phyloP scores from a whole-genome alignment of 2,329 filamentous ascomycete species.

The Thyridium curvatum region DNA sequence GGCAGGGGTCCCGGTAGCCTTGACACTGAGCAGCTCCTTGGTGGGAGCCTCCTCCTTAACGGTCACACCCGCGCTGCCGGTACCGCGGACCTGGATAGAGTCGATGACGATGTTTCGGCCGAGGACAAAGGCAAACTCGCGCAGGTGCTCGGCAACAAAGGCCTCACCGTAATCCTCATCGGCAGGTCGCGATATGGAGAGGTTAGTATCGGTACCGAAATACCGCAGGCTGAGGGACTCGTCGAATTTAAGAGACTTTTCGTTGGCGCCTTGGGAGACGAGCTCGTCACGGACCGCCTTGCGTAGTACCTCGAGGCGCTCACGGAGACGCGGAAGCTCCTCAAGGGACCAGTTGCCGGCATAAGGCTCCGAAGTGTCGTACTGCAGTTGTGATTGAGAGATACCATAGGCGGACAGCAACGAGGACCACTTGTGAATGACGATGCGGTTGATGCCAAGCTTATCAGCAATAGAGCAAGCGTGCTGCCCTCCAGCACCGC shows the following conservation, averaged over 20 bases:
- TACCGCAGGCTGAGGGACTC: conserved; percentile 40
- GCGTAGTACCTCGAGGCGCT: conserved; percentile 14
- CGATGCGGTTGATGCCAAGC: conserved; percentile 29
- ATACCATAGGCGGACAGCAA: conserved; percentile 38
- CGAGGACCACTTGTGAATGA: conserved; percentile 35
- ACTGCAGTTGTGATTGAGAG: conserved; percentile 30
- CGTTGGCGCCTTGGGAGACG: conserved; percentile 11
- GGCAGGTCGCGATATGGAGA: conserved; percentile 35
- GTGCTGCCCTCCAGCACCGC: conserved; percentile 66
- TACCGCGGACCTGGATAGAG: conserved; percentile 25
- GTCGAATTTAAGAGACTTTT: conserved; percentile 22
- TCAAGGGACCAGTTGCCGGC: conserved; percentile 12
- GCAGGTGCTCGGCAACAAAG: conserved; percentile 27
- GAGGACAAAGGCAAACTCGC: conserved; percentile 34
- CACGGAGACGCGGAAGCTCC: conserved; percentile 8
- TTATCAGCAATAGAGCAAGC: conserved; percentile 32
- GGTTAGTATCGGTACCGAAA: conserved; percentile 40
- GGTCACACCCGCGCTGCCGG: conserved; percentile 13
- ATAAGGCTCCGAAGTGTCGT: conserved; percentile 26
- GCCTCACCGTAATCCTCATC: conserved; percentile 27
- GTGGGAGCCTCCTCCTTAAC: conserved; percentile 8
- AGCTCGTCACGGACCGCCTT: conserved; percentile 21
- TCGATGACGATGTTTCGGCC: conserved; percentile 30
- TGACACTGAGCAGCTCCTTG: conserved; percentile 6
- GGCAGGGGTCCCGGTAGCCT: conserved; percentile 1